Base-by-base conservation (phyloP, 306 rosid genomes). In the Vigna unguiculata region DNA sequence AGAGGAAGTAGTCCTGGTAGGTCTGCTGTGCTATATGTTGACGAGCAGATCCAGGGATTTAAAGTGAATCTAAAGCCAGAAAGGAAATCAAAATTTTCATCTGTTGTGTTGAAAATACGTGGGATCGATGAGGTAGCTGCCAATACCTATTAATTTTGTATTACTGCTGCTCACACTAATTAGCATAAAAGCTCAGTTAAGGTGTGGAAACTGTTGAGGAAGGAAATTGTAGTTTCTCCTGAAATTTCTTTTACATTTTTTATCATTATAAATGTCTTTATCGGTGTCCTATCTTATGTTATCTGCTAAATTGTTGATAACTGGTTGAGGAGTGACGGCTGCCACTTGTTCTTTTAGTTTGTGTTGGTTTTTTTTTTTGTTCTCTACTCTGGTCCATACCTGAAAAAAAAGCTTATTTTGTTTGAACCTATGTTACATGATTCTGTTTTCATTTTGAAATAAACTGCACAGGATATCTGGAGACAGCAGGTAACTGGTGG, bases 401-500 rank as follows among this genome's bases (percentile, higher is more conserved):
- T 11, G 43, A 25, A 15, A 51, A 51, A 67, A 49, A n/a, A 7
- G 41, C n/a, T 28, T 65, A 28, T 46, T 38, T 76, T 58, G 9
- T 61, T 75, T 40, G 38, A 77, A 69, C 59, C 53, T 51, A 15
- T 43, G 22, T 57, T 59, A 45, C 57, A 59, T 73, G 17, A 59
- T 71, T 82, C 63, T 71, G 24, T 81, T 75, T 83, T 28, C 55
- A 74, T 57, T 74, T 54, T 36, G 45, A 73, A 76, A 62, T 61
- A 70, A 58, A 79, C 9, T 71, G 45, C 82, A 58, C 91, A 95
- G 98, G 98, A 95, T 79, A 78, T 81, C 86, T 87, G 93, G 80
- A 86, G 91, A 84, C 98, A 92, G 80, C 98, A 95, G 78, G 92
- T 95, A 57, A 95, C 97, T 74, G 98, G 96, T 65, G 98, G 96